Evolutionary conservation across 176 grass and related monocot species (phyloP).

Genomic region (Ananas comosus): DNA sequence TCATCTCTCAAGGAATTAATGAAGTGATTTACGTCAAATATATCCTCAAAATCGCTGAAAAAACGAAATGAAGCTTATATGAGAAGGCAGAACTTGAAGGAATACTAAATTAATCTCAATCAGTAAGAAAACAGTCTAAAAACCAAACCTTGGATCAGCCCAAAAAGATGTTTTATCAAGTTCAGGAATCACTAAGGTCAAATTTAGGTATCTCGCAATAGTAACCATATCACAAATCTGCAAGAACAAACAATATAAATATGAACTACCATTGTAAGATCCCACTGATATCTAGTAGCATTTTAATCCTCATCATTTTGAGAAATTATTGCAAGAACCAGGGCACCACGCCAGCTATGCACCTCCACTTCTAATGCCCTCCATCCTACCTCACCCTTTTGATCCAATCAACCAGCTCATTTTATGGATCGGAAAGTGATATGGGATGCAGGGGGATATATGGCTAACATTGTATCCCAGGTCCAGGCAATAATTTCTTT

Average conservation of each 20-base stretch:
- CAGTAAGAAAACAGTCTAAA: not conserved
- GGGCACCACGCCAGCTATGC: too few relatives aligned
- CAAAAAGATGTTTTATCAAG: constrained; percentile 99
- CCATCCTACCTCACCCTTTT: too few relatives aligned
- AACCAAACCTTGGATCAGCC: constrained; percentile 86
- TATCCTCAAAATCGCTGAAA: constrained; percentile 82
- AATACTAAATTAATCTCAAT: not conserved
- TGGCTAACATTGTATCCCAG: too few relatives aligned
- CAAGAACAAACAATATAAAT: constrained; percentile 20
- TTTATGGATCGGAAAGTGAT: too few relatives aligned
- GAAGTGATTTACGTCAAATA: constrained; percentile 89
- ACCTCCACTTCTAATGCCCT: too few relatives aligned
- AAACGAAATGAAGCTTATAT: not conserved
- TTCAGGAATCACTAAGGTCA: constrained; percentile 88
- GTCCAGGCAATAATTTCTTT: too few relatives aligned
- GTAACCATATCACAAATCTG: constrained; percentile 98
- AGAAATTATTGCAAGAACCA: too few relatives aligned
- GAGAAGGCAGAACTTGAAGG: not conserved
- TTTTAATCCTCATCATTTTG: too few relatives aligned
- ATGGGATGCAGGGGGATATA: too few relatives aligned
- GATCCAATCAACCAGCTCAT: too few relatives aligned
- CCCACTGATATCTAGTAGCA: too few relatives aligned
- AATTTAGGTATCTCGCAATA: constrained; percentile 80
- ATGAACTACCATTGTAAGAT: constrained; percentile 3
- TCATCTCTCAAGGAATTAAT: constrained; percentile 87